These are phyloP conservation scores for Aspergillaceae sp. DNA, from an alignment of 2,329 filamentous ascomycete species.

Conservation along the genomic window DNA sequence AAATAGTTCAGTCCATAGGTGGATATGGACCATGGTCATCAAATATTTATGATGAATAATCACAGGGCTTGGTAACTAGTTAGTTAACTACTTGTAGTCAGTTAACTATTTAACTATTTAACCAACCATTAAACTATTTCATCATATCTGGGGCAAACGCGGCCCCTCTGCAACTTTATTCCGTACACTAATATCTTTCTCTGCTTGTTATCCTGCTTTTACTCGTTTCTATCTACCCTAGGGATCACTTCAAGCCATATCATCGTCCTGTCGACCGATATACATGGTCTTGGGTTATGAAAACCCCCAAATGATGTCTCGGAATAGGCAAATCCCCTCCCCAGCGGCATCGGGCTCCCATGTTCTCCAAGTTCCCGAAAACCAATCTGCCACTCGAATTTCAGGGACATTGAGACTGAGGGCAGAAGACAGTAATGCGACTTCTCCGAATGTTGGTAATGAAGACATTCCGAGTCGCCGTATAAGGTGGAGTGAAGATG, in stretches of 20 bases:
- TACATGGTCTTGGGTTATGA: neutral
- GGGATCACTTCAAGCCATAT: neutral
- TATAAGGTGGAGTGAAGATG: conserved; percentile 87
- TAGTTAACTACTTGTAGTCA: neutral
- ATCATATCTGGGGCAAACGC: neutral
- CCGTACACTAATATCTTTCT: neutral
- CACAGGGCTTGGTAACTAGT: neutral
- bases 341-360: conserved; percentile 17
- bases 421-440: conserved; percentile 13
- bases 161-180: neutral
- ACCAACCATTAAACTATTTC: neutral
- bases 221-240: neutral
- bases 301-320: conserved; percentile 22
- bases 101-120: neutral
- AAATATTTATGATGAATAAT: too few relatives aligned
- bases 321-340: conserved; percentile 30
- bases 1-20: too few relatives aligned
- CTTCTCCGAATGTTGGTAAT: conserved; percentile 2
- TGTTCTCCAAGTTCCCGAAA: conserved; percentile 4
- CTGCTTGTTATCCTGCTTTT: neutral
- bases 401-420: conserved; percentile 24
- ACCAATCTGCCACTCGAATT: conserved; percentile 19
- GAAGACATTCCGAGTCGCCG: conserved; percentile 42
- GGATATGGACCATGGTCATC: too few relatives aligned
- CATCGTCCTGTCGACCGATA: neutral